Evolutionary conservation across 208 protist genomes (phyloP).

Genomic region (Trypanosoma platydactyli): DNA sequence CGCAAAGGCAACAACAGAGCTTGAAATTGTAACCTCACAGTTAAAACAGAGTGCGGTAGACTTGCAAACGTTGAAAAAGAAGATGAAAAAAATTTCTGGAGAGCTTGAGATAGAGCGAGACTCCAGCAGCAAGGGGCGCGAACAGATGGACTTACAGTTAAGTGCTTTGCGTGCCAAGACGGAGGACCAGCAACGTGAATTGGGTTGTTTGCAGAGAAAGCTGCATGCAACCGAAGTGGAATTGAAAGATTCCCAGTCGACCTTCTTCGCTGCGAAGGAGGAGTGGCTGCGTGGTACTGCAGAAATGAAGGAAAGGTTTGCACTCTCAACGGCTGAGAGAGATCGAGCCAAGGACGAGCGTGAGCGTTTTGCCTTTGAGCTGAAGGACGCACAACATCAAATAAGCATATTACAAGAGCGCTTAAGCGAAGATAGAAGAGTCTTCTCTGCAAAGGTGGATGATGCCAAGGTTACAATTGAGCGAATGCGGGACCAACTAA

Average conservation of each 20-base stretch:
- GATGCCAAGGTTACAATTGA: constrained; percentile 33
- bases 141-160: constrained; percentile 8
- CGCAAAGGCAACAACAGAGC: constrained; percentile 14
- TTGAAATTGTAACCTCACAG: constrained; percentile 9
- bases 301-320: constrained; percentile 44
- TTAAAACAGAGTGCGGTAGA: constrained; percentile 7
- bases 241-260: constrained; percentile 17
- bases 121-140: constrained; percentile 12
- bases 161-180: constrained; percentile 14
- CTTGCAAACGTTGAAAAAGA: constrained; percentile 1
- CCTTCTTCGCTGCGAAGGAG: constrained; percentile 9
- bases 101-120: constrained; percentile 22
- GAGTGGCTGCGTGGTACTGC: constrained; percentile 25
- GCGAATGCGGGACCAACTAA: constrained; percentile 43
- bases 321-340: constrained; percentile 27
- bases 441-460: constrained; percentile 33
- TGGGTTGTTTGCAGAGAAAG: constrained; percentile 22
- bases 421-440: constrained; percentile 35
- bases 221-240: constrained; percentile 15
- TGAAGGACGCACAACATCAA: constrained; percentile 41
- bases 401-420: constrained; percentile 35
- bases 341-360: constrained; percentile 35
- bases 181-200: constrained; percentile 29
- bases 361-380: constrained; percentile 47
- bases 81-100: background rate